Base-by-base conservation (phyloP, 1,284 basidiomycete genomes). In the Fomes fomentarius region DNA sequence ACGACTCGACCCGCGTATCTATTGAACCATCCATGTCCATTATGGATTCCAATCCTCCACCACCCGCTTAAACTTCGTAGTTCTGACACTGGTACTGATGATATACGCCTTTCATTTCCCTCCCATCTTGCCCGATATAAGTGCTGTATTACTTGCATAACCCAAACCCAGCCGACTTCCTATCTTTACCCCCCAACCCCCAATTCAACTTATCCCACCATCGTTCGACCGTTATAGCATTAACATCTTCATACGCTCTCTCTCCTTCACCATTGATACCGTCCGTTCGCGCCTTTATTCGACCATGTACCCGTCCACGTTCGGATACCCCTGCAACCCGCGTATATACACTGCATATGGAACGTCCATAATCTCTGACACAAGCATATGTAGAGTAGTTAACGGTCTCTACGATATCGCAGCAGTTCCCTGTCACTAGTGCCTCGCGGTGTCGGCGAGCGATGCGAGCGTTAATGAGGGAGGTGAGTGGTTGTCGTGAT, bases 61-160 rank as follows among this genome's bases (percentile, higher is more conserved):
- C 31, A 3, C 33, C 10, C 33, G 26, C 12, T 12, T 15, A 45
- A 12, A 12, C 38, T 39, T 17, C 38, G 12, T 24, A 11, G n/a
- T n/a, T 30, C 41, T 30, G 25, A 28, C 15, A 17, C 26, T 43
- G 26, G 24, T 30, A 28, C 25, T 28, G 4, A 19, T 22, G 41
- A 28, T 26, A 43, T 43, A 30, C 28, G 28, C 28, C 12, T 30
- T 17, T 9, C 21, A 5, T 1, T 40, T 12, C 19, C 10, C 38
- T 7, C 11, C 12, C 41, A 28, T 43, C 15, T 43, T 30, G 9
- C 12, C 11, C 25, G 2, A n/a, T 3, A n/a, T 26, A 22, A 15
- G n/a, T 43, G 41, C 41, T 28, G 25, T 43, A 43, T 43, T n/a
- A 43, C n/a, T 25, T 42, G 47, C 47, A 41, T 28, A 50, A 33